Evolutionary conservation across 208 protist species (phyloP), one percentile per base, ranked within the genome.

Genomic region (Trypanosoma boissoni): DNA sequence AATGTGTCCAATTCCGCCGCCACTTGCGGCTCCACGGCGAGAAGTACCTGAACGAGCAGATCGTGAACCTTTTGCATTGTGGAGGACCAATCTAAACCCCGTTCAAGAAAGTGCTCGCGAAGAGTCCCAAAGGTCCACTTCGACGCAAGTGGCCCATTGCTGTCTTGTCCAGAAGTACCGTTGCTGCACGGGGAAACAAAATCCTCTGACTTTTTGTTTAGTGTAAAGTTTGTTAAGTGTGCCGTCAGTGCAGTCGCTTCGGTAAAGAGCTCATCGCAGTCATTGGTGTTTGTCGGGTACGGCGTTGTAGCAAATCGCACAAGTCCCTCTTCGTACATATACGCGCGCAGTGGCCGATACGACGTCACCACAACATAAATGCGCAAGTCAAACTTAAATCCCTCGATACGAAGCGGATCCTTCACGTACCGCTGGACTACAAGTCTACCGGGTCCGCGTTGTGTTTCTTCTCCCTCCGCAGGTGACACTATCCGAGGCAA

Each of bases 341-440:
- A 97, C 9, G 83, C 29, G 1, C 83, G 76, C 10, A 97, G 63
- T 10, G 94, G 94, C 37, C 71, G 60, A 62, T 83, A 91, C 18
- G 72, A 86, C 5, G 94, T 97, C 44, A 97, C 84, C 26, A 92
- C 72, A 9, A 94, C 88, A 67, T 97, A 97, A 5, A 97, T 61
- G 2, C 94, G 89, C 21, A 97, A 73, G 56, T 97, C 94, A 54
- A 96, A 96, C 71, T 97, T 97, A 72, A 93, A 88, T 3, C 88
- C 88, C 20, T 92, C 57, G 45, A 95, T 55, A 14, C 95, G 55
- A 20, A 88, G 76, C 8, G 94, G 90, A 41, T 95, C 64, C 3
- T 56, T 36, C 0, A 95, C 44, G 65, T 96, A 96, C 0, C 71
- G 56, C 76, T 95, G 86, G 9, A 94, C 78, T 8, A 97, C 23